Evolutionary conservation across 345 rosid genomes (phyloP).

Genomic region (Populus tremula): DNA sequence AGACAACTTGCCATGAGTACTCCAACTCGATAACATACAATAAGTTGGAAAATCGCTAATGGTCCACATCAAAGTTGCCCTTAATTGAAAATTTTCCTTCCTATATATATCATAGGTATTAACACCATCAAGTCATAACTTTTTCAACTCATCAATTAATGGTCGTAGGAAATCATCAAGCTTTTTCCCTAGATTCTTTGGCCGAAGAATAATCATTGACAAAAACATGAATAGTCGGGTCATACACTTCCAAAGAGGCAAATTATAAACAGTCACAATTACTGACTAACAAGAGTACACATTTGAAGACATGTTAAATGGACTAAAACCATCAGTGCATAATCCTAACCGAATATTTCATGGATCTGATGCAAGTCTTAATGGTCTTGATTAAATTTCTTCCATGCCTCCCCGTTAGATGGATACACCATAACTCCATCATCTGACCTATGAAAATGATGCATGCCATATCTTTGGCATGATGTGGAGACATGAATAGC

Average conservation of each 20-base stretch:
- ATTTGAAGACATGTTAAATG: neutral
- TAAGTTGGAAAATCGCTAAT: neutral
- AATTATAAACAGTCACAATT: neutral
- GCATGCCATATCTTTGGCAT: too few relatives aligned
- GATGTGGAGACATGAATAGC: too few relatives aligned
- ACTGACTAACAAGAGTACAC: neutral
- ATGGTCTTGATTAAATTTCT: too few relatives aligned
- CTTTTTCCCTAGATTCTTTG: neutral
- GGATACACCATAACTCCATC: too few relatives aligned
- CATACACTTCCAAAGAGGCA: conserved; percentile 2
- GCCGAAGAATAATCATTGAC: neutral
- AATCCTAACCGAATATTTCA: neutral
- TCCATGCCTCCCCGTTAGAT: too few relatives aligned
- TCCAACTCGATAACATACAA: neutral
- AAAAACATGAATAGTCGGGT: neutral
- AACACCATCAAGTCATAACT: neutral
- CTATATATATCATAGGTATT: neutral
- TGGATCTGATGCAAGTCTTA: neutral
- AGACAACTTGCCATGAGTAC: neutral
- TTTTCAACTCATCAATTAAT: neutral
- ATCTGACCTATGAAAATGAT: too few relatives aligned
- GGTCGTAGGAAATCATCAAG: too few relatives aligned
- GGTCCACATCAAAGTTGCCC: neutral
- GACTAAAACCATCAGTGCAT: neutral
- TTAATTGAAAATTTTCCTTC: neutral